A percentile compares a stretch with the other conserved stretches of the same genome.
These are phyloP conservation scores for Fusarium brachygibbosum DNA, from an alignment of 2,329 filamentous ascomycete genomes.

Conservation along the genomic window DNA sequence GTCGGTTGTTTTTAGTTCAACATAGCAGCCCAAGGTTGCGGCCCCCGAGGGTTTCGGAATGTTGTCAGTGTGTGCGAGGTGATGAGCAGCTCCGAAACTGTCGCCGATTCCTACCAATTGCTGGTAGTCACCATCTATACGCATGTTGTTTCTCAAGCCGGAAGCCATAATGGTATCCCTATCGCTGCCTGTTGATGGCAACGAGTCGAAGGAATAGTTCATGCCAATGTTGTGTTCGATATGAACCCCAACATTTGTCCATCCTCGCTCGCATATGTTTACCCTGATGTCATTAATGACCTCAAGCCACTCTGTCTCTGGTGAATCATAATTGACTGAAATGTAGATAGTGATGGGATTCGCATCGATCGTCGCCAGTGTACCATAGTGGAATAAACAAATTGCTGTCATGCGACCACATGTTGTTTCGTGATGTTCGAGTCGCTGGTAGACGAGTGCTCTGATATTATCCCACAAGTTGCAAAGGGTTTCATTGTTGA, in stretches of 20 bases:
- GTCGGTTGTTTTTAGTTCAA: not conserved
- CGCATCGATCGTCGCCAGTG: not conserved
- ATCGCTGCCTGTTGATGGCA: not conserved
- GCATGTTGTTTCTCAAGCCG: not conserved
- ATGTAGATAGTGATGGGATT: constrained; percentile 12
- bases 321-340: not conserved
- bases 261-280: not conserved
- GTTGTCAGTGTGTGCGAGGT: not conserved
- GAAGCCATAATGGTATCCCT: not conserved
- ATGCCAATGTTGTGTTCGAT: constrained; percentile 12
- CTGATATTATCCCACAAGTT: not conserved
- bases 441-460: not conserved
- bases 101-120: not conserved
- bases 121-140: not conserved
- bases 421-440: not conserved
- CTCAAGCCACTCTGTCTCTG: constrained; percentile 7
- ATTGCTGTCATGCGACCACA: not conserved
- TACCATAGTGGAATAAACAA: not conserved
- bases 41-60: not conserved
- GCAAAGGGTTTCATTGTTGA: not conserved
- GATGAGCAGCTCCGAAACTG: not conserved
- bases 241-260: not conserved
- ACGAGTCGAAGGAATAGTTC: not conserved
- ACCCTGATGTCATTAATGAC: not conserved
- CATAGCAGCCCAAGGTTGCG: not conserved